Base-by-base conservation (phyloP, 116 monocot species). In the Cymodocea nodosa region DNA sequence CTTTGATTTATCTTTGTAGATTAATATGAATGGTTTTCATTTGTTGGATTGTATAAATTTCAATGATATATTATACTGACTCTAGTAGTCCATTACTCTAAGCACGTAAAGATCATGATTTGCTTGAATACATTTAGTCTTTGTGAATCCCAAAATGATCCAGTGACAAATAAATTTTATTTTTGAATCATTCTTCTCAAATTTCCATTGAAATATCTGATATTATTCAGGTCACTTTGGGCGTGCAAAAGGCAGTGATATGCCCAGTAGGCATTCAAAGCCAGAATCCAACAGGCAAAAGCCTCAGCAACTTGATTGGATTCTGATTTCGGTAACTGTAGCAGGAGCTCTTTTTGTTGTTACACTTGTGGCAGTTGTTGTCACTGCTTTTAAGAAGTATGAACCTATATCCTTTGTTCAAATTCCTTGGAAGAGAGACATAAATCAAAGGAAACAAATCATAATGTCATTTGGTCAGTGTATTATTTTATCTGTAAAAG, bases 251-350 rank as follows among this genome's bases (percentile, higher is more conserved):
- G 30, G 17, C 23, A 53, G 15, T 14, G 23, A 23, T 19, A 57
- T 23, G 11, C 3, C 34, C 4, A 55, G 17, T 35, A 18, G 17
- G n/a, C 34, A 53, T 55, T 6, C 55, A 68, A 50, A 64, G 17
- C 4, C 64, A 40, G 71, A 44, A 18, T 59, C 70, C 49, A 70
- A 73, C 40, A 71, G 80, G 54, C 71, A 70, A 40, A 77, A 65
- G 36, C 15, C 67, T 23, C 69, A 51, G 17, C 83, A 92, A 69
- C 97, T 88, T 18, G 53, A 62, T 44, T 98, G 92, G 97, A 84
- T 91, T 78, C 34, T 91, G 52, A 69, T 80, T 73, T 52, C 91
- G 16, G 88, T 91, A 79, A 77, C 83, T 65, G 54, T 73, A 13
- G 80, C 83, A 17, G 86, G 85, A 69, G 40, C 64, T 68, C 56